Evolutionary conservation across 805 yeast species (phyloP).

Genomic region (Wickerhamiella hasegawae): DNA sequence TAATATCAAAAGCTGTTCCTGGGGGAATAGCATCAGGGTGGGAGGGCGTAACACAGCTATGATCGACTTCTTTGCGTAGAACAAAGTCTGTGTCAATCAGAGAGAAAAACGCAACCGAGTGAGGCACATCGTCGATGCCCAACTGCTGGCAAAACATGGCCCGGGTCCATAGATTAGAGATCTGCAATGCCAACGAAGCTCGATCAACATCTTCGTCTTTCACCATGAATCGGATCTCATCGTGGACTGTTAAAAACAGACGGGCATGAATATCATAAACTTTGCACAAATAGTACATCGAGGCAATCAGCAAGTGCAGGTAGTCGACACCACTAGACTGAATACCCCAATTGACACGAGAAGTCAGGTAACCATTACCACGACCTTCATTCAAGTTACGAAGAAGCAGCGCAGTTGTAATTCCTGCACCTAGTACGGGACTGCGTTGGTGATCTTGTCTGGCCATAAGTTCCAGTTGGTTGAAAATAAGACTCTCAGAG

Average conservation of each 20-base stretch:
- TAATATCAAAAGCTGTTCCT: constrained; percentile 64
- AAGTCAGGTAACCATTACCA: constrained; percentile 53
- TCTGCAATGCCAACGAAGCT: constrained; percentile 71
- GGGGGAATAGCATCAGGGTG: constrained; percentile 52
- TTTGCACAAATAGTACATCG: constrained; percentile 70
- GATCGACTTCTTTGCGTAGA: constrained; percentile 79
- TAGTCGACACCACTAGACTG: constrained; percentile 98
- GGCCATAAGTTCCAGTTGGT: constrained; percentile 76
- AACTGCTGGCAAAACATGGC: constrained; percentile 87
- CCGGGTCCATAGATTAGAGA: constrained; percentile 89
- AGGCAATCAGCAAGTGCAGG: constrained; percentile 62
- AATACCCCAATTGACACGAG: constrained; percentile 93
- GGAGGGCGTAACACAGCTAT: constrained; percentile 86
- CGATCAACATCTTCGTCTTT: constrained; percentile 57
- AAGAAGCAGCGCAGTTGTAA: constrained; percentile 65
- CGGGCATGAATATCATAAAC: constrained; percentile 59
- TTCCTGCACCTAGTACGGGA: constrained; percentile 85
- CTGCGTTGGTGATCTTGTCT: constrained; percentile 67
- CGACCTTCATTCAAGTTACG: constrained; percentile 37
- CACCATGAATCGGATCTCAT: constrained; percentile 74
- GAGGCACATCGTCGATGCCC: constrained; percentile 82
- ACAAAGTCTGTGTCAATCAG: constrained; percentile 84
- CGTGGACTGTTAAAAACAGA: constrained; percentile 79
- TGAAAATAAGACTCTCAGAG: constrained; percentile 82
- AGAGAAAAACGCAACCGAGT: constrained; percentile 88